A percentile compares a stretch with the other conserved stretches of the same genome.
phyloP scores from a whole-genome alignment of 176 grass and related monocot species.

The Lolium multiflorum region DNA sequence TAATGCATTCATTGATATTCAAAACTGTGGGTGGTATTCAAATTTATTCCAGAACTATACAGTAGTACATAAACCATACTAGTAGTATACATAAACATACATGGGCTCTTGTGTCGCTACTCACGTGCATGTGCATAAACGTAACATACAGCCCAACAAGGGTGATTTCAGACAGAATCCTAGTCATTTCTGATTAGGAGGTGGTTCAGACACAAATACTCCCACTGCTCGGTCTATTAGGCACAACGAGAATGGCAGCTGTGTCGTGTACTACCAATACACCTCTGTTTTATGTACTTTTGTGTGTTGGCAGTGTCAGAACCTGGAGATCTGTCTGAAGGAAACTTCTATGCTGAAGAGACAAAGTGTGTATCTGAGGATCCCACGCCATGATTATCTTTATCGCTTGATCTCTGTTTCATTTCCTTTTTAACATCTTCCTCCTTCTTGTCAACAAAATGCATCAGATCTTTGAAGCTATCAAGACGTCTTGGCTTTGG shows the following conservation, averaged over 20 bases:
- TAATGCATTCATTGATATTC: background rate
- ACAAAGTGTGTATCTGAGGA: constrained; percentile 27
- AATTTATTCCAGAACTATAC: background rate
- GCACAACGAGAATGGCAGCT: background rate
- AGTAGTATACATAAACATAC: constrained; percentile 1
- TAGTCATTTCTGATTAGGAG: background rate
- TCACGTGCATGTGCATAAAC: background rate
- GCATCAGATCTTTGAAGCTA: constrained; percentile 69
- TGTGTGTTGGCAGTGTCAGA: background rate
- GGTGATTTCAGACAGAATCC: background rate
- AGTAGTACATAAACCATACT: background rate
- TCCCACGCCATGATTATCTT: constrained; percentile 52
- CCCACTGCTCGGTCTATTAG: background rate
- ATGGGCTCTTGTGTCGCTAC: background rate
- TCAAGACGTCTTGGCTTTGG: constrained; percentile 39
- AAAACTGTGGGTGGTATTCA: background rate
- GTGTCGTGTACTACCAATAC: background rate
- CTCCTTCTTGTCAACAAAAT: constrained; percentile 77
- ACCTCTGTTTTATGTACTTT: background rate
- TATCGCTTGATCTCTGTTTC: constrained; percentile 63
- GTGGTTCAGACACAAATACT: background rate
- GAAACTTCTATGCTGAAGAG: constrained; percentile 28
- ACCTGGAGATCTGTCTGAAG: background rate
- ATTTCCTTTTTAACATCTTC: constrained; percentile 45
- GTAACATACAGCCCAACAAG: background rate